phyloP scores from a whole-genome alignment of 345 rosid genomes.

The Carallia pectinifolia region DNA sequence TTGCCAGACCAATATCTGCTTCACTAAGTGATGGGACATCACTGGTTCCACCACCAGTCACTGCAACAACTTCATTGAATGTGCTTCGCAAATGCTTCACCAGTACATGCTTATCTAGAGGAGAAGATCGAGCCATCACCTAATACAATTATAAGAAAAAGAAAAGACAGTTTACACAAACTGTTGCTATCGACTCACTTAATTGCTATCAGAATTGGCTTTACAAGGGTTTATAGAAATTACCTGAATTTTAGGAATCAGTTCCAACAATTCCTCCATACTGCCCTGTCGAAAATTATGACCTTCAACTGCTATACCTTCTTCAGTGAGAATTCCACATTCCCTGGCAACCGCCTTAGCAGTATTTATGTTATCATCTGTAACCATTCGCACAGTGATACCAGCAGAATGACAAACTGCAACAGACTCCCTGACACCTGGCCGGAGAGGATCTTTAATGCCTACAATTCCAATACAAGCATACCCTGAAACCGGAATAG shows the following conservation, averaged over 20 bases:
- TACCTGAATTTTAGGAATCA: constrained; percentile 94
- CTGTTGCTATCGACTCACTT: not conserved
- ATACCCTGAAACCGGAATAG: constrained; percentile 52
- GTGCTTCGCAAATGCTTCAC: constrained; percentile 82
- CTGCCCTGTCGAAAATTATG: constrained; percentile 74
- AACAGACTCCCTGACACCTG: constrained; percentile 88
- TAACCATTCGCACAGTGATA: constrained; percentile 85
- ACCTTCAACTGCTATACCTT: constrained; percentile 75
- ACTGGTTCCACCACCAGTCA: constrained; percentile 91
- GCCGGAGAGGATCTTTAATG: constrained; percentile 89
- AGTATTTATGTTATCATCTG: constrained; percentile 89
- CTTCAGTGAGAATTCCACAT: constrained; percentile 88
- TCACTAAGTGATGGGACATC: constrained; percentile 96
- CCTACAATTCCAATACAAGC: constrained; percentile 87
- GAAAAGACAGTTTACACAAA: not conserved
- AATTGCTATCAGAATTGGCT: not conserved
- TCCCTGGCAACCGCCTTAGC: constrained; percentile 93
- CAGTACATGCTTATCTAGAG: constrained; percentile 82
- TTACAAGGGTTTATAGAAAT: constrained; percentile 1
- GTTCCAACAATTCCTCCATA: constrained; percentile 55
- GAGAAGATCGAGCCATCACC: constrained; percentile 98
- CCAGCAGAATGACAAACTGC: constrained; percentile 84
- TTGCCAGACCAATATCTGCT: constrained; percentile 95
- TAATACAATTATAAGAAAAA: constrained; percentile 20
- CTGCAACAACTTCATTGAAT: constrained; percentile 78